Conservation (phyloP, 495 filamentous ascomycete species). For the Talaromyces borbonicus region DNA sequence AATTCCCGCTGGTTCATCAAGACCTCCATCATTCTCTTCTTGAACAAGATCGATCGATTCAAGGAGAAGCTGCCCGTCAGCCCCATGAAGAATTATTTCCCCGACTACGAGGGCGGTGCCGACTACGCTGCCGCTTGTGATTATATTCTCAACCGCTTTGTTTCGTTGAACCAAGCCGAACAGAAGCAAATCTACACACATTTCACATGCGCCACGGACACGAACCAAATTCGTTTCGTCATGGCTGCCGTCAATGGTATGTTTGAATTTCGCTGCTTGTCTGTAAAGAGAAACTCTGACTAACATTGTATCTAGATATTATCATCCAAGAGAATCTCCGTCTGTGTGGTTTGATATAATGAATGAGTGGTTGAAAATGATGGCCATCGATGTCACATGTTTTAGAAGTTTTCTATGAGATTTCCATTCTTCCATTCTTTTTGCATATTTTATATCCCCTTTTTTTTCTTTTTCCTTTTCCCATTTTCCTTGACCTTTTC, state of each 20-base stretch:
- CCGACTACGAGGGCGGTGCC: constrained; percentile 90
- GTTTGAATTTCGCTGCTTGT: constrained; percentile 16
- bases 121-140: constrained; percentile 91
- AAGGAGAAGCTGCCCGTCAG: constrained; percentile 99
- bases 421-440: constrained; percentile 9
- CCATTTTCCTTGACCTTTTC: constrained; percentile 17
- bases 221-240: constrained; percentile 96
- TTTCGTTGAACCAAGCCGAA: constrained; percentile 94
- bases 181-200: constrained; percentile 99
- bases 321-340: constrained; percentile 99
- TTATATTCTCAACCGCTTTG: constrained; percentile 95
- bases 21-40: constrained; percentile 97
- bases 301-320: constrained; percentile 56
- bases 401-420: constrained; percentile 9
- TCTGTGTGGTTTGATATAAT: constrained; percentile 93
- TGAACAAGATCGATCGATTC: constrained; percentile 99
- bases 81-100: constrained; percentile 99
- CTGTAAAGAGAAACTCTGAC: background rate
- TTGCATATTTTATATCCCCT: constrained; percentile 17
- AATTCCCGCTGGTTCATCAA: constrained; percentile 99
- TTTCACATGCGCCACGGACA: constrained; percentile 98
- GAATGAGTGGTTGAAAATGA: constrained; percentile 14
- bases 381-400: constrained; percentile 3
- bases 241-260: constrained; percentile 99
- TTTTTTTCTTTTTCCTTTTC: constrained; percentile 19